phyloP scores from a whole-genome alignment of 2,329 filamentous ascomycete genomes.

The Arthrobotrys pseudoclavata region DNA sequence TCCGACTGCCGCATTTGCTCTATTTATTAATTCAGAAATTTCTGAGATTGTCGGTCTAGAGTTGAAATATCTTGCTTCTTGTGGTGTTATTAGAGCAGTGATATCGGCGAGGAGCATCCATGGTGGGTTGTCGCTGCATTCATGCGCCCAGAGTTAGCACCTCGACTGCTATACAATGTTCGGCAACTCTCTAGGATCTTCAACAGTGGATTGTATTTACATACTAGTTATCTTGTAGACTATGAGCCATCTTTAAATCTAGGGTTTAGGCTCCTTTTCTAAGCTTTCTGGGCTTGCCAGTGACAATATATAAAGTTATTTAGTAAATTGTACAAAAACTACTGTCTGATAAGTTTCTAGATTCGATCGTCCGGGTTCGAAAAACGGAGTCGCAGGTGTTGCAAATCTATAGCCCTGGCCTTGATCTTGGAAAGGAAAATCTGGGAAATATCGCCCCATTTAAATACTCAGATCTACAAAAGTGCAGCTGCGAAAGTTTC shows the following conservation, averaged over 20 bases:
- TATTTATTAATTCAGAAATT: slow-evolving; percentile 5
- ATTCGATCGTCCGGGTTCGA: too few species aligned
- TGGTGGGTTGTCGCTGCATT: background rate
- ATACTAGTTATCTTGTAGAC: slow-evolving; percentile 13
- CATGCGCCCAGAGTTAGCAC: background rate
- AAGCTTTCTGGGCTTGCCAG: background rate
- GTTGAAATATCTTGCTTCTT: slow-evolving; percentile 29
- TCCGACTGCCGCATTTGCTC: background rate
- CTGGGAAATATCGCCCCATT: background rate
- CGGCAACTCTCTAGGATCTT: background rate
- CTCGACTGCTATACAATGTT: background rate
- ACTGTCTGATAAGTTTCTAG: too few species aligned
- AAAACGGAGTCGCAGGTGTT: background rate
- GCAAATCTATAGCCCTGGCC: background rate
- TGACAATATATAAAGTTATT: too few species aligned
- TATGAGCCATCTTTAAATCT: slow-evolving; percentile 1
- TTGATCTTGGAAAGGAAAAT: background rate
- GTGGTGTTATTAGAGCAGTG: background rate
- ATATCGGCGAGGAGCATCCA: slow-evolving; percentile 10
- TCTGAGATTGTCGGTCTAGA: background rate
- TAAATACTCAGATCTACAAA: slow-evolving; percentile 5
- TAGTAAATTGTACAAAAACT: too few species aligned
- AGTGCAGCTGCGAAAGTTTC: slow-evolving; percentile 11
- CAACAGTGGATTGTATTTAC: background rate
- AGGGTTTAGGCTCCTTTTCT: background rate